Percentiles rank a stretch among this genome's conserved stretches.
phyloP scores from a whole-genome alignment of 176 grass and related monocot genomes.

The Tillandsia fasciculata region DNA sequence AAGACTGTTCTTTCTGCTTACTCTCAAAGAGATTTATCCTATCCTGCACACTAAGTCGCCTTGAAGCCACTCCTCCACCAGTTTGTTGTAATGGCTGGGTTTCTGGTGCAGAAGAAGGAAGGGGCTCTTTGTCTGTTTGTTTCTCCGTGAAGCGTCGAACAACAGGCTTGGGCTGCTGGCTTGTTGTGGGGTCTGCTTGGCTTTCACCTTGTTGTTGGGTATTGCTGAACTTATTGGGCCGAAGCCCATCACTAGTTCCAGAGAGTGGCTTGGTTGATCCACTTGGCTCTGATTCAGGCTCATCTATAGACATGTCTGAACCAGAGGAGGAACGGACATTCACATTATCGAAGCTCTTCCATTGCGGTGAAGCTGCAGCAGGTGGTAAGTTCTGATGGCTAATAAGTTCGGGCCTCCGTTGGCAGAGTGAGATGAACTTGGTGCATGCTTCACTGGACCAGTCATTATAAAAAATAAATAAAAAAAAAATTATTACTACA shows the following conservation, averaged over 20 bases:
- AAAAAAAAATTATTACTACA: slow-evolving; percentile 14
- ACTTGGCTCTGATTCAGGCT: slow-evolving; percentile 34
- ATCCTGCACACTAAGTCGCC: slow-evolving; percentile 88
- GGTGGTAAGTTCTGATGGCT: slow-evolving; percentile 26
- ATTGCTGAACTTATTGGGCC: slow-evolving; percentile 25
- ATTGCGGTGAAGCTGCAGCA: slow-evolving; percentile 27
- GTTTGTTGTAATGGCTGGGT: slow-evolving; percentile 7
- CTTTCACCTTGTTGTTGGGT: slow-evolving; percentile 33
- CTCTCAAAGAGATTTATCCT: slow-evolving; percentile 93
- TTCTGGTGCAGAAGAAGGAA: slow-evolving; percentile 11
- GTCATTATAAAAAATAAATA: slow-evolving; percentile 26
- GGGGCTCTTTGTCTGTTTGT: slow-evolving; percentile 36
- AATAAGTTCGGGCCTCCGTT: slow-evolving; percentile 56
- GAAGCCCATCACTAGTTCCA: slow-evolving; percentile 9
- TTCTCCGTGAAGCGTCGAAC: slow-evolving; percentile 12
- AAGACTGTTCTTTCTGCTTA: slow-evolving; percentile 69
- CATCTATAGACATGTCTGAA: slow-evolving; percentile 98
- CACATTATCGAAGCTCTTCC: slow-evolving; percentile 52
- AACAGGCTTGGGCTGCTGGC: slow-evolving; percentile 37
- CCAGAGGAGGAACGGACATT: slow-evolving; percentile 62
- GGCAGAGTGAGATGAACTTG: slow-evolving; percentile 78
- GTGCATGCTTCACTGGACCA: slow-evolving; percentile 80
- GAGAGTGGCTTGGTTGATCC: slow-evolving; percentile 24
- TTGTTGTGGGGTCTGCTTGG: slow-evolving; percentile 29
- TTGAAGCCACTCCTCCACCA: slow-evolving; percentile 27